Conservation (phyloP, 441 rosid species). For the Gossypium trilobum region DNA sequence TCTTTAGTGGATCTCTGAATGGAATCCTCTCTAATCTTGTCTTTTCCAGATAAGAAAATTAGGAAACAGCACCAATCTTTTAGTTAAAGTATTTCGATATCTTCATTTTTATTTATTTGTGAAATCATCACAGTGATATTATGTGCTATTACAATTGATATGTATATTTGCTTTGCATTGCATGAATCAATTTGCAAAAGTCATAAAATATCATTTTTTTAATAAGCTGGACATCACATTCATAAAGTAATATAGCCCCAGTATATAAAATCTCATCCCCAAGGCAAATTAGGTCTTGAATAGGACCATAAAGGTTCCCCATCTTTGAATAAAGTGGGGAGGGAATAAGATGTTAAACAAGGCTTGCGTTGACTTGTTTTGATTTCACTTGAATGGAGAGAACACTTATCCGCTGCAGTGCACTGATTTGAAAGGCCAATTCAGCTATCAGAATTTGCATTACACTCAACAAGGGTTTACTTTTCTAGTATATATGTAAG, state of each 20-base stretch:
- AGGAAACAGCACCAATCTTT: conserved; percentile 25
- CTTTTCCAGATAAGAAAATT: conserved; percentile 27
- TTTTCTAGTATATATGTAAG: neutral
- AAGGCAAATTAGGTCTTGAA: conserved; percentile 41
- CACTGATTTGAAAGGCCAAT: conserved; percentile 37
- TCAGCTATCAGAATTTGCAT: conserved; percentile 13
- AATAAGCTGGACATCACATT: neutral
- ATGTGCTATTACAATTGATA: neutral
- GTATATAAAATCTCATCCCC: neutral
- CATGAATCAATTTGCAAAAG: neutral
- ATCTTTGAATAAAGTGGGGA: conserved; percentile 5
- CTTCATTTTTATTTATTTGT: neutral
- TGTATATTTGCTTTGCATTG: neutral
- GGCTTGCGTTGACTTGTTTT: conserved; percentile 8
- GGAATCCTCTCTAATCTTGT: conserved; percentile 23
- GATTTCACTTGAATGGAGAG: conserved; percentile 26
- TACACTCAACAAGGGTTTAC: neutral
- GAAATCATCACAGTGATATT: neutral
- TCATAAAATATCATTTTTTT: conserved; percentile 12
- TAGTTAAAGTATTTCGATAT: neutral
- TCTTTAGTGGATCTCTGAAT: conserved; percentile 26
- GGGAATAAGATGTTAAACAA: conserved; percentile 6
- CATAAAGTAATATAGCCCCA: neutral
- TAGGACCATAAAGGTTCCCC: conserved; percentile 18
- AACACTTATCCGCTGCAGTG: conserved; percentile 29